These are phyloP conservation scores for Colletotrichum cereale DNA, from an alignment of 2,329 filamentous ascomycete species.

Conservation along the genomic window DNA sequence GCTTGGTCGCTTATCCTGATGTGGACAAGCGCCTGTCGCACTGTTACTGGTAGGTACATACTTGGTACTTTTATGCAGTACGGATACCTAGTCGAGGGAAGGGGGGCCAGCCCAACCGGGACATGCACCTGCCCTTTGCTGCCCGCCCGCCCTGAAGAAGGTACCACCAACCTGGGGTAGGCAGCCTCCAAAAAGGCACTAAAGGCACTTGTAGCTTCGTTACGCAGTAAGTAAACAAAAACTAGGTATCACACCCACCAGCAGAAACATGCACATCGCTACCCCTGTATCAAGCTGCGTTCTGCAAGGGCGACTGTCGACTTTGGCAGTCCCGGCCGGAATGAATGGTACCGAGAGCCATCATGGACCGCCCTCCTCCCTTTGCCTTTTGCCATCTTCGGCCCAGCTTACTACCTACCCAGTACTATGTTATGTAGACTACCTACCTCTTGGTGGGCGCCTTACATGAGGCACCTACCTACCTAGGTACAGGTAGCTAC, in stretches of 20 bases:
- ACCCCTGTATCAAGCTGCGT: neutral
- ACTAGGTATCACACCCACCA: no score
- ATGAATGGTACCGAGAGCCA: neutral
- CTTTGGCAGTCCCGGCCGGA: neutral
- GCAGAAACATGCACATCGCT: neutral
- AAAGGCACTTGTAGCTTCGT: neutral
- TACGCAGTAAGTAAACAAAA: no score
- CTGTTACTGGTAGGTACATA: no score
- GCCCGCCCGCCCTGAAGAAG: neutral
- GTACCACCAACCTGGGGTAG: no score
- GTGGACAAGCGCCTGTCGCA: neutral
- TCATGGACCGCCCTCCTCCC: no score
- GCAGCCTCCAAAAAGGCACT: neutral
- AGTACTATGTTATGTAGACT: no score
- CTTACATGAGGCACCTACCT: no score
- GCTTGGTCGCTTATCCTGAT: conserved; percentile 13
- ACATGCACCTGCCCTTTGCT: conserved; percentile 13
- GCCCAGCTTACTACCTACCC: neutral
- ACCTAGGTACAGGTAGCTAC: no score
- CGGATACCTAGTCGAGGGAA: neutral
- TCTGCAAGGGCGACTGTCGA: conserved; percentile 22
- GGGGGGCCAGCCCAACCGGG: no score
- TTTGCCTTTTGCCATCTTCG: neutral
- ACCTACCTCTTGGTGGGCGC: no score
- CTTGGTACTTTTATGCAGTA: no score